phyloP scores from a whole-genome alignment of 805 yeast species.

The Candida sithepensis region DNA sequence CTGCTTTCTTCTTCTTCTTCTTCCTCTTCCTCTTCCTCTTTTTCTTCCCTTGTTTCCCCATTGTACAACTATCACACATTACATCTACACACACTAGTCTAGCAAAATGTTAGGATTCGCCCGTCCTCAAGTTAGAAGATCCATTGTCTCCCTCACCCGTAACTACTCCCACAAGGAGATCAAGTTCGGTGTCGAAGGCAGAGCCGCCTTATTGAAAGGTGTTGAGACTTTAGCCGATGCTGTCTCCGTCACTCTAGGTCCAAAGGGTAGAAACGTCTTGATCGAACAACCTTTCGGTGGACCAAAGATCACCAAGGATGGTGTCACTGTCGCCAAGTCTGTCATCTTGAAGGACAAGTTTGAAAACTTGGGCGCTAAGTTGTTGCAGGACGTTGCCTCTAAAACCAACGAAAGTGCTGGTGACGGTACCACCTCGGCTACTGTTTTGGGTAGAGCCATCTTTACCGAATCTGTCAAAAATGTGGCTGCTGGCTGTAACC shows the following conservation, averaged over 20 bases:
- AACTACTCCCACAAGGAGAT: constrained; percentile 79
- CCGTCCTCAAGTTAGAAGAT: constrained; percentile 39
- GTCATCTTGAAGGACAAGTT: constrained; percentile 82
- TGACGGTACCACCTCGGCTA: constrained; percentile 98
- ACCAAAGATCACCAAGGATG: constrained; percentile 98
- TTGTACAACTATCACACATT: neutral
- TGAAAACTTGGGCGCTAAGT: constrained; percentile 94
- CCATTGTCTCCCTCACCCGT: constrained; percentile 43
- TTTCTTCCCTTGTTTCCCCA: neutral
- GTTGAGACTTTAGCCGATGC: constrained; percentile 95
- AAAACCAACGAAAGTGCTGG: constrained; percentile 98
- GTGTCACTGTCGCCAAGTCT: constrained; percentile 93
- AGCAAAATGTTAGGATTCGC: constrained; percentile 47
- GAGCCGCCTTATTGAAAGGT: constrained; percentile 91
- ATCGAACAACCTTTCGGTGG: constrained; percentile 96
- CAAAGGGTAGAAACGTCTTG: constrained; percentile 95
- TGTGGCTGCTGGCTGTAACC: constrained; percentile 98
- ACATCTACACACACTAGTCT: neutral
- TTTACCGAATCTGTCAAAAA: constrained; percentile 93
- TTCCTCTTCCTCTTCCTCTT: neutral
- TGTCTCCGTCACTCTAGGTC: constrained; percentile 94
- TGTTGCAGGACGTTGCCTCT: constrained; percentile 93
- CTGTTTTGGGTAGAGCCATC: constrained; percentile 92
- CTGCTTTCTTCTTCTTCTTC: neutral
- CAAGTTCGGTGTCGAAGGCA: constrained; percentile 95